Evolutionary conservation across 768 basidiomycete genomes (phyloP), one percentile per base, ranked within the genome.

Genomic region (Mycena venus): DNA sequence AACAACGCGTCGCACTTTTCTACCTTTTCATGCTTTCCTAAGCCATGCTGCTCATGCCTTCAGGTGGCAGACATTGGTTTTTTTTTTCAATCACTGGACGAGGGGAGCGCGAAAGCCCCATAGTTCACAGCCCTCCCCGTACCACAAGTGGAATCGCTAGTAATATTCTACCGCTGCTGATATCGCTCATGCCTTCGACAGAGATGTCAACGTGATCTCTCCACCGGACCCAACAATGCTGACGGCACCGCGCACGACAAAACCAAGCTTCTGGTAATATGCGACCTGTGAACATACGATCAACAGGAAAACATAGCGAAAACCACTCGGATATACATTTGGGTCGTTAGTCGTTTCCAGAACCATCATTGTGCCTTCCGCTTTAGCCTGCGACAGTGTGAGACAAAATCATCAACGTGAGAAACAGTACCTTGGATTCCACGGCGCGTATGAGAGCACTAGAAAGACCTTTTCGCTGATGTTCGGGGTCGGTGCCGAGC

Each of bases 391-490:
- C 36, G 14, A 27, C 21, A 53, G 51, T 14, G 17, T 55, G n/a
- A 49, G 27, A 5, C 14, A 36, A 47, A 12, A 17, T 14, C 10
- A 4, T 49, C 7, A 6, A 29, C 19, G 27, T 7, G 58, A 27
- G 15, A n/a, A 11, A 56, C 1, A 1, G 27, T 49, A 74, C 76
- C 53, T 68, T 74, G 51, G 59, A 6, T 69, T 75, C 73, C 1
- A 75, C 49, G 29, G 63, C 73, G 23, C 65, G 60, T n/a, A 74
- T 72, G 29, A 77, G 73, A 47, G 70, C 68, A 32, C 56, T 51
- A 15, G 76, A 51, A 12, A 77, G 66, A 4, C 76, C 76, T 21
- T 70, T 74, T 27, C 51, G 65, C 36, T 75, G 76, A 32, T 77
- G 31, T 19, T 72, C 49, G 6, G 73, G 73, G 29, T 44, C 66